Base-by-base conservation (phyloP, 345 rosid genomes). In the Combretum micranthum region DNA sequence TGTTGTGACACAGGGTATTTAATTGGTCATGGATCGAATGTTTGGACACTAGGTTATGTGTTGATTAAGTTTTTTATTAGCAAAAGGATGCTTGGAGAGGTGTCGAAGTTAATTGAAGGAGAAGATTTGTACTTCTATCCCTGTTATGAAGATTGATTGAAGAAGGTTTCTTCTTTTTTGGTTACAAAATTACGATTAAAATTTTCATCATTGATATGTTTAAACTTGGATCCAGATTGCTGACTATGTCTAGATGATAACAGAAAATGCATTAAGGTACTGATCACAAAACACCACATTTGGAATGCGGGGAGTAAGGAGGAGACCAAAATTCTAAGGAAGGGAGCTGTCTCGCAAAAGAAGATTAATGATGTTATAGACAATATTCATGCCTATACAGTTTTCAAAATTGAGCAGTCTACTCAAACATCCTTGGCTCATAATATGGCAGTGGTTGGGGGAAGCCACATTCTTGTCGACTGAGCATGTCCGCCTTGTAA, bases 401-500 rank as follows among this genome's bases (percentile, higher is more conserved):
- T n/a, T n/a, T n/a, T n/a, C n/a, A n/a, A n/a, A n/a, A n/a, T n/a
- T n/a, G n/a, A n/a, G n/a, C n/a, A n/a, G n/a, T n/a, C n/a, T n/a
- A n/a, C n/a, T n/a, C n/a, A n/a, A n/a, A n/a, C n/a, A n/a, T n/a
- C n/a, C n/a, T n/a, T n/a, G n/a, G n/a, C n/a, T n/a, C n/a, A n/a
- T n/a, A n/a, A n/a, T n/a, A n/a, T n/a, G n/a, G n/a, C n/a, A n/a
- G n/a, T n/a, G n/a, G n/a, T n/a, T 90, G 69, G 91, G 69, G 96
- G 92, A 60, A 83, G 90, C 64, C 99, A 93, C 56, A 67, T 93
- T 50, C 97, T 96, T 23, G 95, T 93, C 50, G 99, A 93, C 75
- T 70, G 96, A 76, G 97, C 97, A 11, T 85, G 96, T 66, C 97
- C 99, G 2, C 99, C 99, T 59, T 85, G 92, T 25, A 93, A 93